Conservation (phyloP, 1,284 basidiomycete species). For the Cutaneotrichosporon arboriforme region DNA sequence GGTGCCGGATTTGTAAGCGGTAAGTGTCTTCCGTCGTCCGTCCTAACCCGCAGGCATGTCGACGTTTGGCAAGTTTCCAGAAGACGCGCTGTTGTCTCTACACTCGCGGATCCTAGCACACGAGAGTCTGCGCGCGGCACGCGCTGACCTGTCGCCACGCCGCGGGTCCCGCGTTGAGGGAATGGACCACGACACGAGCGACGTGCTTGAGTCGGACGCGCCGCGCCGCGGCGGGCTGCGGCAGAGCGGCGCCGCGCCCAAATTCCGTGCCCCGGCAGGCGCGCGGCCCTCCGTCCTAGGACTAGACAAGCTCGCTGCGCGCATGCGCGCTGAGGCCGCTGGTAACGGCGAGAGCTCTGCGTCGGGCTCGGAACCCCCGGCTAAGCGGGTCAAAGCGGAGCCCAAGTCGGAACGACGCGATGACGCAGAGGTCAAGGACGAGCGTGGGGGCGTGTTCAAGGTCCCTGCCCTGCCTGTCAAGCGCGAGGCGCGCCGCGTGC, state of each 20-base stretch:
- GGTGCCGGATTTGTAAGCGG: slow-evolving; percentile 60
- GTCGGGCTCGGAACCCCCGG: slow-evolving; percentile 35
- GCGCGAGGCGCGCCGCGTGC: slow-evolving; percentile 59
- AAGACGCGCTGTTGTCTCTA: slow-evolving; percentile 57
- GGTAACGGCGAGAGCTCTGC: slow-evolving; percentile 43
- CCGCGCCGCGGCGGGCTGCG: slow-evolving; percentile 69
- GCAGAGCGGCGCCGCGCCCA: slow-evolving; percentile 68
- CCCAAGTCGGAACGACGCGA: slow-evolving; percentile 43
- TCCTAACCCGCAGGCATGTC: slow-evolving; percentile 57
- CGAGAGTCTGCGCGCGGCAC: slow-evolving; percentile 45
- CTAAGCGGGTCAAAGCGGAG: slow-evolving; percentile 64
- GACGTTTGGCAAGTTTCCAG: slow-evolving; percentile 79
- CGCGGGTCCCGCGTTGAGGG: slow-evolving; percentile 49
- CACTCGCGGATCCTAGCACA: slow-evolving; percentile 59
- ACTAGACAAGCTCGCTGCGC: slow-evolving; percentile 75
- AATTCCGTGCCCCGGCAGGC: slow-evolving; percentile 66
- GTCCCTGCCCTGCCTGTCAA: slow-evolving; percentile 64
- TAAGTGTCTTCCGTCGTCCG: slow-evolving; percentile 25
- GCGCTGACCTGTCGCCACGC: not conserved
- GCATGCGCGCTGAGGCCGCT: slow-evolving; percentile 64
- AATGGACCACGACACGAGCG: slow-evolving; percentile 71
- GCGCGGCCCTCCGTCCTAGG: slow-evolving; percentile 73
- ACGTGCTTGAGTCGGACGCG: slow-evolving; percentile 73
- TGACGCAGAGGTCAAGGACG: slow-evolving; percentile 17
- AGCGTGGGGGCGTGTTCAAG: slow-evolving; percentile 66